phyloP scores from a whole-genome alignment of 1,284 basidiomycete genomes.

The Ganoderma leucocontextum region DNA sequence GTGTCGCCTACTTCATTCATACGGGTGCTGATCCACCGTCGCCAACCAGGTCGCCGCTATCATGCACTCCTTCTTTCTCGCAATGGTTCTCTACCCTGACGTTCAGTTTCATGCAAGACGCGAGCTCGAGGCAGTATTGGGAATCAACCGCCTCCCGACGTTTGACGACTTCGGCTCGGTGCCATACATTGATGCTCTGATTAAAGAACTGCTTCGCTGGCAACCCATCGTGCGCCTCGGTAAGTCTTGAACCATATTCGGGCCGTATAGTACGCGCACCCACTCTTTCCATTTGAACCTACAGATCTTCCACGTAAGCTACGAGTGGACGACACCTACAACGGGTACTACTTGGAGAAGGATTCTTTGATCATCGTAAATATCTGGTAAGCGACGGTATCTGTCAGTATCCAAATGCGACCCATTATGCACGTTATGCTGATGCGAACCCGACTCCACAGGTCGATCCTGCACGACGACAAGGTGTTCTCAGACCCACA shows the following conservation, averaged over 20 bases:
- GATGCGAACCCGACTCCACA: background rate
- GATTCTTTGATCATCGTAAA: slow-evolving; percentile 27
- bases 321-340: slow-evolving; percentile 25
- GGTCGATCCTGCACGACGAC: slow-evolving; percentile 37
- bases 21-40: background rate
- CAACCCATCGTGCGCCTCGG: slow-evolving; percentile 28
- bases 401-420: too few species aligned
- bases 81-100: slow-evolving; percentile 41
- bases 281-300: too few species aligned
- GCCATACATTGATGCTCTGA: slow-evolving; percentile 41
- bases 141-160: slow-evolving; percentile 38
- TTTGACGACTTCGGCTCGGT: slow-evolving; percentile 40
- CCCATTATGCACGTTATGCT: too few species aligned
- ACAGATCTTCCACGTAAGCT: slow-evolving; percentile 22
- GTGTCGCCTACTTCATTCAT: background rate
- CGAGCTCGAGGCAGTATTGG: slow-evolving; percentile 42
- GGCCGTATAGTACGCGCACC: too few species aligned
- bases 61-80: slow-evolving; percentile 38
- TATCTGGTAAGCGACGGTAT: slow-evolving; percentile 21
- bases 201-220: slow-evolving; percentile 46
- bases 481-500: slow-evolving; percentile 31
- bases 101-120: slow-evolving; percentile 38
- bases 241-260: background rate
- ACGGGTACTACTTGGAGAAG: slow-evolving; percentile 21
- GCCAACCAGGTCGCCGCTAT: slow-evolving; percentile 17